phyloP scores from a whole-genome alignment of 2,329 filamentous ascomycete species.

The Colletotrichum cuscutae region DNA sequence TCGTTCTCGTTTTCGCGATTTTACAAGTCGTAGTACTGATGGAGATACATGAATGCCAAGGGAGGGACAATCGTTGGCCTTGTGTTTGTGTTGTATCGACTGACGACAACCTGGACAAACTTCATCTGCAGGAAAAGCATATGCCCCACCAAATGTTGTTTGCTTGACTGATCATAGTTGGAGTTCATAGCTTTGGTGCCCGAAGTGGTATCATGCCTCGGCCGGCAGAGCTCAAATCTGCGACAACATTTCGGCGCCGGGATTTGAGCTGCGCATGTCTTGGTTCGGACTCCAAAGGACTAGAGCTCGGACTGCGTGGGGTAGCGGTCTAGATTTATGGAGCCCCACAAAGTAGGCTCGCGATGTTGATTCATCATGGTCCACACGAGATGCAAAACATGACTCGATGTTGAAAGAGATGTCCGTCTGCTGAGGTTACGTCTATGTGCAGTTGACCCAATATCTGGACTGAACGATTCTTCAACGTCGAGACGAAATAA shows the following conservation, averaged over 20 bases:
- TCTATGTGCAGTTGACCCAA: rapidly evolving
- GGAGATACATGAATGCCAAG: background rate
- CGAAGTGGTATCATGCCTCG: background rate
- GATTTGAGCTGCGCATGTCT: background rate
- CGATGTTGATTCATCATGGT: background rate
- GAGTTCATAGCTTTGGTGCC: background rate
- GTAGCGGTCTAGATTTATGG: background rate
- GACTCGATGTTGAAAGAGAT: background rate
- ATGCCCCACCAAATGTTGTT: background rate
- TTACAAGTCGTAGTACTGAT: background rate
- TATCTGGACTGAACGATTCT: no score
- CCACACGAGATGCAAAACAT: background rate
- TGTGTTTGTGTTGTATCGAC: background rate
- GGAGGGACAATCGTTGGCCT: background rate
- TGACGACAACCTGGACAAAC: background rate
- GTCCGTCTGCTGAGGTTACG: background rate
- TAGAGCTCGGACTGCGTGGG: background rate
- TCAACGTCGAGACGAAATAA: background rate
- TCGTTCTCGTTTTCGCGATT: background rate
- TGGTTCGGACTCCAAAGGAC: background rate
- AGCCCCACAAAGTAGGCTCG: background rate
- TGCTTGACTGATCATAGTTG: background rate
- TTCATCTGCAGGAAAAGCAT: background rate
- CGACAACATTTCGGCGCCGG: background rate
- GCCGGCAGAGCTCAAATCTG: background rate